Percentiles rank a stretch among this genome's conserved stretches.
phyloP scores from a whole-genome alignment of 2,329 filamentous ascomycete genomes.

The Cordyceps cicadae region DNA sequence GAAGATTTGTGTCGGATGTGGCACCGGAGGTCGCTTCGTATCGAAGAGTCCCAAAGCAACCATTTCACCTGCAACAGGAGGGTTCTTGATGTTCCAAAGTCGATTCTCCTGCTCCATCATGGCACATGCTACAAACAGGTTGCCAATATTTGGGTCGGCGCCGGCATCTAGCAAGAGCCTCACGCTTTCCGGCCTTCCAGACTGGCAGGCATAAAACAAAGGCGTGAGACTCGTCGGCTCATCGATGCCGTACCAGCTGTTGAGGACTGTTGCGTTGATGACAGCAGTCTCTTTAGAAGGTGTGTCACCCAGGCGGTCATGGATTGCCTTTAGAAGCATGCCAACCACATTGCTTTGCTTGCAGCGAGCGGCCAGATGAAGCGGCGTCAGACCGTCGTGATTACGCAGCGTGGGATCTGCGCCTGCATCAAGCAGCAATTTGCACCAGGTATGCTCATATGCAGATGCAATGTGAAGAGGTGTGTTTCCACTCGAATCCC shows the following conservation, averaged over 20 bases:
- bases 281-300: not conserved
- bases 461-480: not conserved
- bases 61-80: not conserved
- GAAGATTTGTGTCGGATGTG: not conserved
- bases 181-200: slow-evolving; percentile 21
- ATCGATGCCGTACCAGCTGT: not conserved
- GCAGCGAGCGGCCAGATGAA: slow-evolving; percentile 31
- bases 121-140: slow-evolving; percentile 15
- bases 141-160: slow-evolving; percentile 12
- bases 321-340: slow-evolving; percentile 17
- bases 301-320: not conserved
- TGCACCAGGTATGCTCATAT: not conserved
- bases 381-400: slow-evolving; percentile 25
- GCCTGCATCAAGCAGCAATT: slow-evolving; percentile 26
- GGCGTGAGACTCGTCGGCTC: slow-evolving; percentile 12
- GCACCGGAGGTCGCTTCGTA: not conserved
- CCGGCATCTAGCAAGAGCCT: slow-evolving; percentile 20
- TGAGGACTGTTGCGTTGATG: not conserved
- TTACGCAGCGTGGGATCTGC: slow-evolving; percentile 26
- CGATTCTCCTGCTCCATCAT: slow-evolving; percentile 14
- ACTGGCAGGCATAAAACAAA: slow-evolving; percentile 20
- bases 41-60: not conserved
- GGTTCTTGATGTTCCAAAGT: not conserved
- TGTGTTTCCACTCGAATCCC: not conserved
- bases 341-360: slow-evolving; percentile 27